Conservation (phyloP, 768 basidiomycete genomes). For the Tylopilus cervinicoccineus region DNA sequence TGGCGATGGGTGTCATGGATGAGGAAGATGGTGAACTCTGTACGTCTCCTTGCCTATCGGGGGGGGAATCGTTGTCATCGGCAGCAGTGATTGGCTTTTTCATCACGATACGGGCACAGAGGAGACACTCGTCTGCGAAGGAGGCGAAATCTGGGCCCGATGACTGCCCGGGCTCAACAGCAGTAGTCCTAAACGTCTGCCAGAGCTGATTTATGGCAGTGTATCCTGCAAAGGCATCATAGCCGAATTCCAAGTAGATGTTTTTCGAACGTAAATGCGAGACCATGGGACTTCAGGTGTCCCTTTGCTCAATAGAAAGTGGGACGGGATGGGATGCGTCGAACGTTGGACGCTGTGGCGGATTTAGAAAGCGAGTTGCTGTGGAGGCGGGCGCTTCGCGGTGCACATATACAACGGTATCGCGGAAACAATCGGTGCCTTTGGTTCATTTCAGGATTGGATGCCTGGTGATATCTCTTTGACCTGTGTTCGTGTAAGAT, state of each 20-base stretch:
- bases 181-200: conserved; percentile 17
- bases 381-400: conserved; percentile 14
- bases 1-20: background rate
- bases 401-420: background rate
- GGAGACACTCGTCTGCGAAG: conserved; percentile 29
- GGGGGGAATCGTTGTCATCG: background rate
- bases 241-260: conserved; percentile 5
- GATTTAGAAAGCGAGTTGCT: conserved; percentile 12
- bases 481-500: background rate
- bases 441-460: background rate
- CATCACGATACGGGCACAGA: conserved; percentile 22
- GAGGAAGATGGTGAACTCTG: background rate
- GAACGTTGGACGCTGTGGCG: conserved; percentile 13
- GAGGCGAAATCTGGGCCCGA: conserved; percentile 17
- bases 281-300: conserved; percentile 8
- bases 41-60: background rate
- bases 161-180: conserved; percentile 28
- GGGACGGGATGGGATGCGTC: background rate
- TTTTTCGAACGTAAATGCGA: conserved; percentile 8
- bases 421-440: background rate
- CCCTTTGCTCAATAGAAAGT: background rate
- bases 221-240: background rate
- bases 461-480: background rate
- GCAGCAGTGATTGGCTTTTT: background rate
- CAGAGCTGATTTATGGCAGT: conserved; percentile 13